phyloP scores from a whole-genome alignment of 2,329 filamentous ascomycete species.

The Hymenoscyphus scutula region DNA sequence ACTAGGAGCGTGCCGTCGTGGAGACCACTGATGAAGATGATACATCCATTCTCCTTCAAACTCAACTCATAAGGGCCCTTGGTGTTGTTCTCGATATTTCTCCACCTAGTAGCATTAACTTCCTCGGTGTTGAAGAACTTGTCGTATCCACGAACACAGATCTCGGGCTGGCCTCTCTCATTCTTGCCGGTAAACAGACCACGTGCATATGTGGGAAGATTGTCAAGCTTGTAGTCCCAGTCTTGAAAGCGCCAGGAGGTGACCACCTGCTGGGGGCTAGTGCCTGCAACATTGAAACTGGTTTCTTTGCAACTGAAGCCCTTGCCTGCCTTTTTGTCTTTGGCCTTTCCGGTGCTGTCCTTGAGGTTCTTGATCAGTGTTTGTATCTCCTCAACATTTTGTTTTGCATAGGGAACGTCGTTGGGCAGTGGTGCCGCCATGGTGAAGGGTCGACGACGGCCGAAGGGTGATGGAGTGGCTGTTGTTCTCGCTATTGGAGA shows the following conservation, averaged over 20 bases:
- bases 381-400: conserved; percentile 67
- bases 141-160: conserved; percentile 88
- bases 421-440: conserved; percentile 47
- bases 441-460: conserved; percentile 21
- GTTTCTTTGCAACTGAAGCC: conserved; percentile 75
- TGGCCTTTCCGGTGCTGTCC: conserved; percentile 60
- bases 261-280: conserved; percentile 64
- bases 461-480: not conserved
- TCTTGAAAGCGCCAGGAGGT: conserved; percentile 93
- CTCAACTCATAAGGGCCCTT: conserved; percentile 90
- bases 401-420: conserved; percentile 60
- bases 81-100: conserved; percentile 71
- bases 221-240: conserved; percentile 87
- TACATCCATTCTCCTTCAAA: conserved; percentile 98
- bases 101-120: conserved; percentile 78
- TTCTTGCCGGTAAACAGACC: conserved; percentile 86
- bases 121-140: conserved; percentile 98
- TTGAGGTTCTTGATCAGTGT: conserved; percentile 52
- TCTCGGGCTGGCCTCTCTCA: conserved; percentile 65
- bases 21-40: conserved; percentile 92
- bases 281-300: conserved; percentile 66
- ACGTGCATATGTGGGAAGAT: conserved; percentile 87
- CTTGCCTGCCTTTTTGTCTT: conserved; percentile 51
- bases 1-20: conserved; percentile 87
- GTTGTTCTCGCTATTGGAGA: not conserved